phyloP scores from a whole-genome alignment of 2,329 filamentous ascomycete genomes.

The Erysiphe pulchra region DNA sequence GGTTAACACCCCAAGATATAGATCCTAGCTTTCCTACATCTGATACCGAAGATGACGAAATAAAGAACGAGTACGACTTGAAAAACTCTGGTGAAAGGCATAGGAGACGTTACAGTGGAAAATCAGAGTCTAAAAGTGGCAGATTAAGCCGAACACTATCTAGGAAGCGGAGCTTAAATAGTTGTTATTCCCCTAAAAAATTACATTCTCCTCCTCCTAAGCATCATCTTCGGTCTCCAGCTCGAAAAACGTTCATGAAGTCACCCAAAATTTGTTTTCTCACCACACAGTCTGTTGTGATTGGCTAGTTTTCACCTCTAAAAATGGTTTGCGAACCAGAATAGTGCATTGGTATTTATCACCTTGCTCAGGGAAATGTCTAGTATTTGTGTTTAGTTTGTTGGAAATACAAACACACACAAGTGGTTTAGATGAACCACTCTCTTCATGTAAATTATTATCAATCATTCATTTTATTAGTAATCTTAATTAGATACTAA shows the following conservation, averaged over 20 bases:
- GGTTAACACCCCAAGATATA: constrained; percentile 77
- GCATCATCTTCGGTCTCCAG: constrained; percentile 33
- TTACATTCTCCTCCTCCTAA: constrained; percentile 15
- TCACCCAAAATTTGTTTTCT: neutral
- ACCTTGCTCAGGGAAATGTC: too few relatives aligned
- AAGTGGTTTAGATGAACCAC: too few relatives aligned
- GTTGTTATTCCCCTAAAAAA: constrained; percentile 33
- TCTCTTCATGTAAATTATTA: too few relatives aligned
- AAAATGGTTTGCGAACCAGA: too few relatives aligned
- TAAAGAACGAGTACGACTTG: constrained; percentile 19
- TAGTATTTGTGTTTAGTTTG: too few relatives aligned
- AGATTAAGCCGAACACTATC: constrained; percentile 22
- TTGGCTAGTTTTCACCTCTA: too few relatives aligned
- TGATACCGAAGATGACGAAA: constrained; percentile 57
- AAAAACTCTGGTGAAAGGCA: neutral
- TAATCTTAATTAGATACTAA: too few relatives aligned
- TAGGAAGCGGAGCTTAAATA: constrained; percentile 17
- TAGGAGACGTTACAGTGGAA: constrained; percentile 35
- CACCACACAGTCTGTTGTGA: too few relatives aligned
- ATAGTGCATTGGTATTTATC: too few relatives aligned
- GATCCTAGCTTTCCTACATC: constrained; percentile 94
- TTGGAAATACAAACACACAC: too few relatives aligned
- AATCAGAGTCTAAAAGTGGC: constrained; percentile 35
- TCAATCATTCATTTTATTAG: too few relatives aligned
- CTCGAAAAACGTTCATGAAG: constrained; percentile 17